Percentiles rank a stretch among this genome's conserved stretches.
phyloP scores from a whole-genome alignment of 176 grass and related monocot species.

The Oryza brachyantha region DNA sequence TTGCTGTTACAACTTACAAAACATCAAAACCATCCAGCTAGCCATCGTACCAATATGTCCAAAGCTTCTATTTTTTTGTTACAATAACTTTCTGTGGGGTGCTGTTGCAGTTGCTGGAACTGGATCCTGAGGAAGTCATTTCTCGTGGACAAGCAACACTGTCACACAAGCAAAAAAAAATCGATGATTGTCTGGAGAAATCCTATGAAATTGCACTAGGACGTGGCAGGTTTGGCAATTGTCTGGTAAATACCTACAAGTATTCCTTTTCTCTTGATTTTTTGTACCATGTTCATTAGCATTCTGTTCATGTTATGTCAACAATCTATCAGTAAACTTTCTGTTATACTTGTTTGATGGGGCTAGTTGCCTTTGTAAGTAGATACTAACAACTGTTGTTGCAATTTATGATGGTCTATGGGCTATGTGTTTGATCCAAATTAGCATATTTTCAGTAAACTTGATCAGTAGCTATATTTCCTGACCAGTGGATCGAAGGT shows the following conservation, averaged over 20 bases:
- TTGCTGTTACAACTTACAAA: neutral
- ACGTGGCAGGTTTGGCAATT: conserved; percentile 66
- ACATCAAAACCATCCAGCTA: neutral
- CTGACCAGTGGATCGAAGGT: neutral
- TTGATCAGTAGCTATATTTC: neutral
- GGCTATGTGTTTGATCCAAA: neutral
- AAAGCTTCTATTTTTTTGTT: neutral
- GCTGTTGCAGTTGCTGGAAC: conserved; percentile 61
- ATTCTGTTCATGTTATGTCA: conserved; percentile 1
- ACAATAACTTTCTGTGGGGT: neutral
- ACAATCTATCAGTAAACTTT: neutral
- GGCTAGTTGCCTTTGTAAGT: neutral
- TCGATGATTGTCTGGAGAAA: conserved; percentile 60
- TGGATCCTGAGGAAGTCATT: conserved; percentile 72
- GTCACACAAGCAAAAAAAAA: conserved; percentile 63
- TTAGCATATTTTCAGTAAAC: neutral
- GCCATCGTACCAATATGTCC: neutral
- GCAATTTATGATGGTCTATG: neutral
- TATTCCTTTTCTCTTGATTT: conserved; percentile 9
- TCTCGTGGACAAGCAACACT: conserved; percentile 59
- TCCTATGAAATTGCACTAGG: conserved; percentile 75
- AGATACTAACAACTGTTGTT: neutral
- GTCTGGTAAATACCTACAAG: conserved; percentile 57
- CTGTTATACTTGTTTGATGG: neutral
- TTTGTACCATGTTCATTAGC: neutral